These are phyloP conservation scores for Musa balbisiana DNA, from an alignment of 202 grass and related monocot genomes.

Conservation along the genomic window DNA sequence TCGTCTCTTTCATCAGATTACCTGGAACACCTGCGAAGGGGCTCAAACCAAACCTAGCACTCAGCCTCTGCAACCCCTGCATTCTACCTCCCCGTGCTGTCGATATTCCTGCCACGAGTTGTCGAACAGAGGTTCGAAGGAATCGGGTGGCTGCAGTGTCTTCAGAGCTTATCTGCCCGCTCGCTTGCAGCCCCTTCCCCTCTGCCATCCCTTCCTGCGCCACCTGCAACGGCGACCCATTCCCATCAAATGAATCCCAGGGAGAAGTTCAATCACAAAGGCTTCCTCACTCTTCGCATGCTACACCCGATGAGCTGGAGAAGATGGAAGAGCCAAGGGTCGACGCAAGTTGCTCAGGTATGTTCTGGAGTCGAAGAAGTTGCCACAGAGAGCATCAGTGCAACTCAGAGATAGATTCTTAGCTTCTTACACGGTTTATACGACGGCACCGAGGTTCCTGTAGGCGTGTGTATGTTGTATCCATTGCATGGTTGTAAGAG, in stretches of 20 bases:
- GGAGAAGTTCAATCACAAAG: conserved; percentile 42
- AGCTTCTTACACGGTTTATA: conserved; percentile 24
- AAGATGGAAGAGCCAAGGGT: conserved; percentile 52
- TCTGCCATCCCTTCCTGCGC: conserved; percentile 45
- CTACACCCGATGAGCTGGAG: conserved; percentile 37
- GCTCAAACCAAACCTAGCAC: conserved; percentile 60
- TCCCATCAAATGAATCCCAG: conserved; percentile 31
- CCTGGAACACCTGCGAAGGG: conserved; percentile 39
- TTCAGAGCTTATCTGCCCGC: conserved; percentile 69
- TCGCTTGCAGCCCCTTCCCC: conserved; percentile 74
- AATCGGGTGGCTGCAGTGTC: conserved; percentile 78
- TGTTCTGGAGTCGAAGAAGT: conserved; percentile 89
- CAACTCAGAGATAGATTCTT: conserved; percentile 76
- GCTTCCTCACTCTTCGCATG: conserved; percentile 35
- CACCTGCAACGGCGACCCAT: conserved; percentile 63
- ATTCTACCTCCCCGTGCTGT: conserved; percentile 52
- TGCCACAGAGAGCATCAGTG: conserved; percentile 95
- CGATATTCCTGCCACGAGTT: conserved; percentile 42
- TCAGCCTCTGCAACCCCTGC: conserved; percentile 82
- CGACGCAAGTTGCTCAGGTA: conserved; percentile 69
- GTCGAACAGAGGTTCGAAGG: conserved; percentile 59
- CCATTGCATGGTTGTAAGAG: too few species aligned
- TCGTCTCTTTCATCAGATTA: conserved; percentile 63
- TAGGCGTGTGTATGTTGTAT: background rate
- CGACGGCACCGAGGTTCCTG: background rate